phyloP scores from a whole-genome alignment of 2,329 filamentous ascomycete species.

The Endothia cerciana region DNA sequence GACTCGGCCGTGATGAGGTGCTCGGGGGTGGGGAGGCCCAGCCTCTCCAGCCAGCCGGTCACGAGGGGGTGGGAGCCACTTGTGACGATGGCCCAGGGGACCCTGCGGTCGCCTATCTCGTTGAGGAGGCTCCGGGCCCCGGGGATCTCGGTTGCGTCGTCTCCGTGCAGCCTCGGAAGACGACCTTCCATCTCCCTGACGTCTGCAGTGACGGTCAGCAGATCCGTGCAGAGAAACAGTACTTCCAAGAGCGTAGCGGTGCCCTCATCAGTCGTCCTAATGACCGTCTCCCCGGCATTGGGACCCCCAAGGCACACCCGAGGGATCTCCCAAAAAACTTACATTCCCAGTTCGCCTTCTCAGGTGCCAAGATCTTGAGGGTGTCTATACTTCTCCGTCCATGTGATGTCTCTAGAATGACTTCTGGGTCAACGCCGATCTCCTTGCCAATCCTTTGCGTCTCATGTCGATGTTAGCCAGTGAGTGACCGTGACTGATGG shows the following conservation, averaged over 20 bases:
- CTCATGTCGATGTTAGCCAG: slow-evolving; percentile 15
- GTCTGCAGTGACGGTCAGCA: slow-evolving; percentile 54
- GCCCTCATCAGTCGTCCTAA: background rate
- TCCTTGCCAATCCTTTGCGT: slow-evolving; percentile 71
- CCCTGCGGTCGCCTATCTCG: slow-evolving; percentile 62
- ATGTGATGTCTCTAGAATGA: slow-evolving; percentile 89
- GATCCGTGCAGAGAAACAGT: too few relatives aligned
- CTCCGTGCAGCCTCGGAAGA: slow-evolving; percentile 76
- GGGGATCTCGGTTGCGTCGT: slow-evolving; percentile 82
- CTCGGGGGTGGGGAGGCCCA: slow-evolving; percentile 67
- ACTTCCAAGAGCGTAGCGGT: background rate
- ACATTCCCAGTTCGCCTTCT: slow-evolving; percentile 94
- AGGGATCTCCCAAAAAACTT: slow-evolving; percentile 44
- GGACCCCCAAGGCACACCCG: background rate
- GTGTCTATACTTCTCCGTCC: slow-evolving; percentile 88
- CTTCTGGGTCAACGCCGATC: slow-evolving; percentile 80
- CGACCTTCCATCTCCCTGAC: slow-evolving; percentile 76
- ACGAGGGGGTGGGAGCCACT: slow-evolving; percentile 72
- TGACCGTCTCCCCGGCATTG: background rate
- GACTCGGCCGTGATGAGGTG: slow-evolving; percentile 77
- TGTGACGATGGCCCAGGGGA: slow-evolving; percentile 86
- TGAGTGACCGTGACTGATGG: slow-evolving; percentile 10
- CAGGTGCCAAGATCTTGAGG: slow-evolving; percentile 76
- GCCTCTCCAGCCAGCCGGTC: slow-evolving; percentile 70
- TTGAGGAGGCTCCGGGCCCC: slow-evolving; percentile 75